Evolutionary conservation across 768 basidiomycete genomes (phyloP), one percentile per base, ranked within the genome.

Genomic region (Boletus tomentosulus): DNA sequence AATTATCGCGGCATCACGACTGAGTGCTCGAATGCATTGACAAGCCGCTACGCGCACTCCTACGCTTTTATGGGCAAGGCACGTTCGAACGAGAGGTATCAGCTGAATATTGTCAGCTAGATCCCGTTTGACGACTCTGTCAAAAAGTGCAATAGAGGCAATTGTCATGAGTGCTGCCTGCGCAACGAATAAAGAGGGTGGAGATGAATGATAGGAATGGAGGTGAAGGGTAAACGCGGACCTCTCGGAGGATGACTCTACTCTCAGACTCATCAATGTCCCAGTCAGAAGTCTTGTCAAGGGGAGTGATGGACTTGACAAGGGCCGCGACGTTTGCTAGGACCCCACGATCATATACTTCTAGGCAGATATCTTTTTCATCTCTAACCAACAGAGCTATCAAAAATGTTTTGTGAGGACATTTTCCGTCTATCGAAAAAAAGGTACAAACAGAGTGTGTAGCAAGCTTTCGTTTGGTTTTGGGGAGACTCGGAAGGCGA

Each of bases 41-140:
- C 91, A 93, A 0, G 90, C 89, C 0, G 90, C 91, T 43, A 89
- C 90, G 6, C 93, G 82, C 3, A 95, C 86, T 1, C 89, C 90
- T 15, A 84, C 74, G 52, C 86, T 80, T 0, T 75, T 78, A 50
- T 90, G 85, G 0, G 75, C 58, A 8, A 94, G 76, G 12, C 80
- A 79, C 2, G 67, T 62, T 53, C 81, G 76, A 31, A 92, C 67
- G 25, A 78, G 68, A 5, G 80, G 78, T 25, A 88, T 61, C 45
- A 92, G 70, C 3, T 73, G 73, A 11, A 80, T 74, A 11, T 74
- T 74, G 59, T 87, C 85, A 3, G 87, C 81, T 24, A 95, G 72
- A 27, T 79, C 73, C 2, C 85, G 76, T 2, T 92, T 84, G 43
- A 89, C 82, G 37, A 88, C 81, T 57, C 87, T 86, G 57, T 84